Evolutionary conservation across 1,139 yeast genomes (phyloP).

Genomic region (Saccharomycopsis hybrid): DNA sequence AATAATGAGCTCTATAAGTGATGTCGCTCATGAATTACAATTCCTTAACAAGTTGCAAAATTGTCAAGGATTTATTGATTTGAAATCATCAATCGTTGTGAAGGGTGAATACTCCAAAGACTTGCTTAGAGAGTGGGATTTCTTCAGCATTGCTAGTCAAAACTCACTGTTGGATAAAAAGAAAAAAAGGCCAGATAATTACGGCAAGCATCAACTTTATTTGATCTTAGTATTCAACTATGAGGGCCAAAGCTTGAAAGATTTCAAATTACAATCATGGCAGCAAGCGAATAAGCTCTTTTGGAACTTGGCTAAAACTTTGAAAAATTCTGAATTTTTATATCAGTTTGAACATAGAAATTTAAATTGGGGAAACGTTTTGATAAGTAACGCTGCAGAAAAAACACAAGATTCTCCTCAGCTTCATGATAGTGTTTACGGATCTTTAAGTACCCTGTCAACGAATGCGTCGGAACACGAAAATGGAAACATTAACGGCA

Average conservation of each 20-base stretch:
- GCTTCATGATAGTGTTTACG: too few relatives aligned
- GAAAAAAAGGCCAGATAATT: slow-evolving; percentile 32
- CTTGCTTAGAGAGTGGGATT: slow-evolving; percentile 40
- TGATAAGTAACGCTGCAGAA: slow-evolving; percentile 24
- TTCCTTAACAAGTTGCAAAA: slow-evolving; percentile 34
- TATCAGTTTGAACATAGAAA: slow-evolving; percentile 62
- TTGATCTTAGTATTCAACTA: slow-evolving; percentile 40
- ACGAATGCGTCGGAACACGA: not conserved
- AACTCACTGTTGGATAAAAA: slow-evolving; percentile 20
- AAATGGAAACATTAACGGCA: slow-evolving; percentile 6
- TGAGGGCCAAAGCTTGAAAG: slow-evolving; percentile 44
- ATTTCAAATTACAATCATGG: slow-evolving; percentile 41
- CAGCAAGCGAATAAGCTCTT: slow-evolving; percentile 46
- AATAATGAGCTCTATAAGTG: not conserved
- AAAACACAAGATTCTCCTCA: not conserved
- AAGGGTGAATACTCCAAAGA: slow-evolving; percentile 39
- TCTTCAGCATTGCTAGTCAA: slow-evolving; percentile 26
- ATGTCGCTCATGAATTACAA: slow-evolving; percentile 33
- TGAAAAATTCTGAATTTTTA: slow-evolving; percentile 44
- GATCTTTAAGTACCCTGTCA: not conserved
- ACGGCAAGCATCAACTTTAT: slow-evolving; percentile 34
- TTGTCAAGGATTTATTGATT: slow-evolving; percentile 37
- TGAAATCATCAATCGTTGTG: slow-evolving; percentile 39
- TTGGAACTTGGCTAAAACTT: slow-evolving; percentile 42
- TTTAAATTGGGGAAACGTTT: slow-evolving; percentile 57